A percentile compares a stretch with the other conserved stretches of the same genome.
These are phyloP conservation scores for Stephanodiscus triporus DNA, from an alignment of 108 stramenopile species.

Conservation along the genomic window DNA sequence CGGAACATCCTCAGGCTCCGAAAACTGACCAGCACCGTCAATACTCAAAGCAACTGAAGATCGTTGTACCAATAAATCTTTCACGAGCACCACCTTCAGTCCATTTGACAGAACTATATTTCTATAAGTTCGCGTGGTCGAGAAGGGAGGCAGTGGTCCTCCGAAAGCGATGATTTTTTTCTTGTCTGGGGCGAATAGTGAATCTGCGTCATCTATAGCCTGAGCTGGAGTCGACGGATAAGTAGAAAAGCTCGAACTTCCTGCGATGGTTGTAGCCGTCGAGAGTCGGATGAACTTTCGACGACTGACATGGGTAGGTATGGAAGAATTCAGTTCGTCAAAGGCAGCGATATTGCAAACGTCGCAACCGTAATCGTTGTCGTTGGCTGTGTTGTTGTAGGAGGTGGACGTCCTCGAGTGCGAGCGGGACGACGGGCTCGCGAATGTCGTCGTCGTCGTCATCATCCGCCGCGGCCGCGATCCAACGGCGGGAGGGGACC, in stretches of 20 bases:
- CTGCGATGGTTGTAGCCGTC: slow-evolving; percentile 1
- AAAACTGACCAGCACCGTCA: slow-evolving; percentile 75
- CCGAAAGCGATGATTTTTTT: slow-evolving; percentile 35
- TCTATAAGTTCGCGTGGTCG: slow-evolving; percentile 62
- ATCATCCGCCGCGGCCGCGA: not conserved
- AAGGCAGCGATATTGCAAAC: not conserved
- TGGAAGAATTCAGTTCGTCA: not conserved
- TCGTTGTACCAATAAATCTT: slow-evolving; percentile 48
- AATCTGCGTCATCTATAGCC: slow-evolving; percentile 6
- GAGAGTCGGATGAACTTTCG: slow-evolving; percentile 24
- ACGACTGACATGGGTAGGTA: slow-evolving; percentile 18
- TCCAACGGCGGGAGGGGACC: too few species aligned
- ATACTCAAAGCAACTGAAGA: slow-evolving; percentile 66
- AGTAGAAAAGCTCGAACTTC: not conserved
- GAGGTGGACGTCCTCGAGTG: too few species aligned
- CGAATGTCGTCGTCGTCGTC: not conserved
- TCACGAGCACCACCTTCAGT: slow-evolving; percentile 63
- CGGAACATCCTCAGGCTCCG: slow-evolving; percentile 59
- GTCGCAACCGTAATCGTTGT: not conserved
- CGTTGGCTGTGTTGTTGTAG: too few species aligned
- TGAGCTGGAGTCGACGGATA: slow-evolving; percentile 2
- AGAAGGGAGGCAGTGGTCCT: slow-evolving; percentile 59
- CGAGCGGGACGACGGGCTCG: not conserved
- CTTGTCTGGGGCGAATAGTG: slow-evolving; percentile 3
- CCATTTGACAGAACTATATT: slow-evolving; percentile 65